Evolutionary conservation across 495 filamentous ascomycete species (phyloP).

Genomic region (Annulohypoxylon nitens): DNA sequence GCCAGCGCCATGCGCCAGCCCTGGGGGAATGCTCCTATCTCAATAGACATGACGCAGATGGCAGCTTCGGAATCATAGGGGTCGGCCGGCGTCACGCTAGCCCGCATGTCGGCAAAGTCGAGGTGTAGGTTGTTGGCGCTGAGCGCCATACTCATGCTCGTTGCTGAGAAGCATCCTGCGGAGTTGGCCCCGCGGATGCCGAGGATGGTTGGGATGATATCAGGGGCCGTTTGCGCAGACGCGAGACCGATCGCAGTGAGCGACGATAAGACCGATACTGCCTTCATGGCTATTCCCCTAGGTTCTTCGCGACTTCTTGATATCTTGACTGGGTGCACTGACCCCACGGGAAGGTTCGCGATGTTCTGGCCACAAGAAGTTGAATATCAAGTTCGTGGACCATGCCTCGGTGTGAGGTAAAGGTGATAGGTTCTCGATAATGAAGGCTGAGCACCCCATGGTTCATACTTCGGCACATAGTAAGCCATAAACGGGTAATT

Average conservation of each 20-base stretch:
- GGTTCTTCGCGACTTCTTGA: background rate
- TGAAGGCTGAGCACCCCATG: constrained; percentile 20
- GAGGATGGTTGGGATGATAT: constrained; percentile 40
- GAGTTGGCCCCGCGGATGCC: constrained; percentile 41
- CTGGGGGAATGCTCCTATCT: constrained; percentile 38
- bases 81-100: constrained; percentile 36
- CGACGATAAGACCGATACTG: background rate
- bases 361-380: background rate
- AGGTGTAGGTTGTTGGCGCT: constrained; percentile 20
- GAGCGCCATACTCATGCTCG: constrained; percentile 30
- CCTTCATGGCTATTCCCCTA: constrained; percentile 13
- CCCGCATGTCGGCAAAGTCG: constrained; percentile 44
- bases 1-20: constrained; percentile 39
- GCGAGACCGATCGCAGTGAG: constrained; percentile 24
- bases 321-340: background rate
- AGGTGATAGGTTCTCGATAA: background rate
- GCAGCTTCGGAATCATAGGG: constrained; percentile 38
- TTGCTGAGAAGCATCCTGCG: constrained; percentile 38
- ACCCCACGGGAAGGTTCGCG: no score
- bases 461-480: constrained; percentile 6
- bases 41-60: constrained; percentile 40
- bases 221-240: constrained; percentile 29
- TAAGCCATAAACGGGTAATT: constrained; percentile 32
- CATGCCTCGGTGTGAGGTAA: background rate
- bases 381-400: background rate